phyloP scores from a whole-genome alignment of 345 rosid genomes.

The Acer saccharum region DNA sequence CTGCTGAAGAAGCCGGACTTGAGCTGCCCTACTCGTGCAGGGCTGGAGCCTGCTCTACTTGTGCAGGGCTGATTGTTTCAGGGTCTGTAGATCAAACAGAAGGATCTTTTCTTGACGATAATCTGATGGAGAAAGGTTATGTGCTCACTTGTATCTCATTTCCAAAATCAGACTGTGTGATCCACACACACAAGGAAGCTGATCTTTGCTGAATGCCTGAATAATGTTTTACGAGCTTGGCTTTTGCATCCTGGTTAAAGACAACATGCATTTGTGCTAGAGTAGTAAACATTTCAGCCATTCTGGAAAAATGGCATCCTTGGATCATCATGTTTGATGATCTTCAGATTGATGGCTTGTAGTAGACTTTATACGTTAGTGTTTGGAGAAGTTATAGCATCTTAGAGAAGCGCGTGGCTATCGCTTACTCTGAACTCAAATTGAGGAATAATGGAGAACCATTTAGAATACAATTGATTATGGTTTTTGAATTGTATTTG shows the following conservation, averaged over 20 bases:
- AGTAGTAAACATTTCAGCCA: background rate
- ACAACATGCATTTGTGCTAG: background rate
- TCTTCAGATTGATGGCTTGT: background rate
- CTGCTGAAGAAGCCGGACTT: slow-evolving; percentile 54
- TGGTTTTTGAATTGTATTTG: background rate
- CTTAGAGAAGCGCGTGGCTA: background rate
- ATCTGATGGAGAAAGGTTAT: slow-evolving; percentile 50
- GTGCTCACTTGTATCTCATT: slow-evolving; percentile 55
- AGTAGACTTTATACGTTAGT: too few relatives aligned
- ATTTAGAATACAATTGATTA: too few relatives aligned
- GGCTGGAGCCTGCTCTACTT: slow-evolving; percentile 61
- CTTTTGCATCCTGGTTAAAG: background rate
- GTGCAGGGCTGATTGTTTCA: slow-evolving; percentile 47
- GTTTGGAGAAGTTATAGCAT: background rate
- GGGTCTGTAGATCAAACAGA: slow-evolving; percentile 62
- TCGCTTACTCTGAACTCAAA: background rate
- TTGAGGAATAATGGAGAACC: too few relatives aligned
- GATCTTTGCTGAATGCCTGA: slow-evolving; percentile 34
- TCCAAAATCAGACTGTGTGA: slow-evolving; percentile 54
- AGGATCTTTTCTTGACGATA: slow-evolving; percentile 60
- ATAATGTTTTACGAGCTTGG: background rate
- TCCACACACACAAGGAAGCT: slow-evolving; percentile 56
- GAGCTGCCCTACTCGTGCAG: slow-evolving; percentile 67
- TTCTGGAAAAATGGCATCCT: background rate
- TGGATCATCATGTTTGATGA: background rate